Evolutionary conservation across 805 yeast species (phyloP), one percentile per base, ranked within the genome.

Genomic region (Cyberlindnera samutprakarnensis): DNA sequence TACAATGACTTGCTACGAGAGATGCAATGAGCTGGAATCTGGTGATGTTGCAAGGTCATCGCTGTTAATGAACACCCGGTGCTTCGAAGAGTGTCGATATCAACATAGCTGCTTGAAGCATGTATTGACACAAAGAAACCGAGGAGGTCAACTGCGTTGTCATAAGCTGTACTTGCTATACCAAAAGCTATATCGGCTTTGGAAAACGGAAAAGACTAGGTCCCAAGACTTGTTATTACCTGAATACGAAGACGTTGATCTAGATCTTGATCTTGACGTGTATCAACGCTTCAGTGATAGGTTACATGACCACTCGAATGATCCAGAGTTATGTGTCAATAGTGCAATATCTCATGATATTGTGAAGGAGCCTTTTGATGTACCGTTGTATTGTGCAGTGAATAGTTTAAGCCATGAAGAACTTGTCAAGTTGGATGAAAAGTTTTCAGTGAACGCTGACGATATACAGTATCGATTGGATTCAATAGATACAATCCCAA

Each of bases 321-420:
- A 19, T 19, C 10, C 10, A 10, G 7, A 7, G 10, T 8, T 10
- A 8, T 19, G 7, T 19, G 21, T 19, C 10, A 19, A 19, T 10
- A 19, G 10, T 6, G 16, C 4, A 23, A 23, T 3, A 4, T 25
- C 11, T 28, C 29, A 3, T 24, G 26, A 14, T 14, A 15, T 13
- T 14, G 14, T 7, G 11, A 24, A 24, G 11, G 26, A 24, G 14
- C 16, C 14, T 15, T n/a, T 13, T 24, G 18, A 24, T 7, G 14
- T 24, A 7, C 26, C 26, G 5, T 14, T 14, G 18, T 7, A 17
- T 7, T 27, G 20, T 18, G 30, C 37, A 2, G 11, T 33, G 23
- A 30, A 37, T 27, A 24, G 25, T 9, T 28, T 33, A 19, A 30
- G 33, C 20, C 28, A 27, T 18, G 35, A 37, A 11, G 22, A 24